Evolutionary conservation across 1,284 basidiomycete genomes (phyloP).

Genomic region (Ustilago tritici): DNA sequence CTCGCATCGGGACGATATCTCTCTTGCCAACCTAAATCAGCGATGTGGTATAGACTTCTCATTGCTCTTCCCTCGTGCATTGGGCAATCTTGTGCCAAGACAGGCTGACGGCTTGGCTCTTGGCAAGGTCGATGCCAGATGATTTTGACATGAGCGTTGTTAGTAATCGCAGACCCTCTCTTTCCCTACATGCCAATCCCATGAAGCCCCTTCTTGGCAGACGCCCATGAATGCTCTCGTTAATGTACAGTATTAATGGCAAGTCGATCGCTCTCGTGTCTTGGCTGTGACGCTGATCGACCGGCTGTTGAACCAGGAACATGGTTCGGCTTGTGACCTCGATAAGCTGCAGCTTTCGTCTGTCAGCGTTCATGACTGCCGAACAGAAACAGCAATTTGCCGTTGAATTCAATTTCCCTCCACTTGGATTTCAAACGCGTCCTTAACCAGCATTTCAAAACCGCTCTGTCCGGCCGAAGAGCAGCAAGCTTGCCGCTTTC

Average conservation of each 20-base stretch:
- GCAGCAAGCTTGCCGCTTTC: not conserved
- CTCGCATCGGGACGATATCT: not conserved
- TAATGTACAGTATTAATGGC: not conserved
- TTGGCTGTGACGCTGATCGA: constrained; percentile 4
- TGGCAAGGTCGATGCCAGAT: constrained; percentile 1
- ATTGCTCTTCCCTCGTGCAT: not conserved
- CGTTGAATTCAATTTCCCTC: not conserved
- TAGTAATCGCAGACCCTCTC: not conserved
- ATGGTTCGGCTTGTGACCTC: not conserved
- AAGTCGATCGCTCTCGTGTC: not conserved
- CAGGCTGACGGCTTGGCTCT: constrained; percentile 6
- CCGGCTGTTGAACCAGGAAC: not conserved
- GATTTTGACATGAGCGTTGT: constrained; percentile 2
- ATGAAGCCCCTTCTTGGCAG: constrained; percentile 4
- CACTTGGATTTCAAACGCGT: not conserved
- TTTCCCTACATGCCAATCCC: not conserved
- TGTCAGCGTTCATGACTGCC: not conserved
- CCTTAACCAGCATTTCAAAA: not conserved
- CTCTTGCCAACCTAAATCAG: not conserved
- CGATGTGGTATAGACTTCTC: not conserved
- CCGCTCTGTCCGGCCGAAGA: not conserved
- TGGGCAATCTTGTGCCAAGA: not conserved
- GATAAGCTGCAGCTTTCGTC: not conserved
- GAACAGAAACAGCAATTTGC: not conserved
- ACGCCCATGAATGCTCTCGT: not conserved